Conservation (phyloP, 306 rosid species). For the Albizia julibrissin region DNA sequence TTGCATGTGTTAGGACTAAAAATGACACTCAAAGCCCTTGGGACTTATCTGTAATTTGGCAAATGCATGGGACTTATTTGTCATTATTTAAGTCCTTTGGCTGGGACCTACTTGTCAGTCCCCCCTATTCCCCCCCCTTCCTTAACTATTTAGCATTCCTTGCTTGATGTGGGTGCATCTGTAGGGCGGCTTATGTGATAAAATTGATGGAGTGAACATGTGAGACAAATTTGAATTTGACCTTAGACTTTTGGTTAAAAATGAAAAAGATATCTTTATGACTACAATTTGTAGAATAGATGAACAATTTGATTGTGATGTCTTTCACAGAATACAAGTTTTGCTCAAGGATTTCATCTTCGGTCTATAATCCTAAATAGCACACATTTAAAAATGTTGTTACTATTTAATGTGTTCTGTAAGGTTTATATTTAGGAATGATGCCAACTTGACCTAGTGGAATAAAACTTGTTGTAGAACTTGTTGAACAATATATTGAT, state of each 20-base stretch:
- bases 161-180: background rate
- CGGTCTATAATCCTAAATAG: background rate
- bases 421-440: background rate
- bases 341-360: conserved; percentile 2
- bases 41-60: too few species aligned
- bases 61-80: background rate
- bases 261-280: background rate
- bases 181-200: background rate
- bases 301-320: background rate
- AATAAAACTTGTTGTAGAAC: background rate
- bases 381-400: background rate
- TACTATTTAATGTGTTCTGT: background rate
- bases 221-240: background rate
- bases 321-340: conserved; percentile 10
- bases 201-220: background rate
- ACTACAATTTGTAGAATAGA: background rate
- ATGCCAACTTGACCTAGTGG: background rate
- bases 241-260: background rate
- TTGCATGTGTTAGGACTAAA: too few species aligned
- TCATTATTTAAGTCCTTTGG: background rate
- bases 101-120: background rate
- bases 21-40: too few species aligned
- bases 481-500: conserved; percentile 20
- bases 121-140: background rate
- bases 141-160: background rate